Conservation (phyloP, 495 filamentous ascomycete genomes). For the Podospora australis region DNA sequence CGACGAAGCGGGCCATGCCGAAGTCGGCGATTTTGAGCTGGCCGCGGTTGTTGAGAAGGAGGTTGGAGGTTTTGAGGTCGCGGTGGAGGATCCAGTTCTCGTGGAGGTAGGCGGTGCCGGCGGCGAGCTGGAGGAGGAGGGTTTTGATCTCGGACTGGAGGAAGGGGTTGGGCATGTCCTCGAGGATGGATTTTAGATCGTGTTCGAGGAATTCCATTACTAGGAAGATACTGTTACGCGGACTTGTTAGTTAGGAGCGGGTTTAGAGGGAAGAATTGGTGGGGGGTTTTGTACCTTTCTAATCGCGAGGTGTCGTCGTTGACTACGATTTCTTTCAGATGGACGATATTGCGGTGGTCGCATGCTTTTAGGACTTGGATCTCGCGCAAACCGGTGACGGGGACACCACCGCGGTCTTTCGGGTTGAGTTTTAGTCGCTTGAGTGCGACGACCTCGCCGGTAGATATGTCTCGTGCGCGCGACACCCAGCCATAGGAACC, state of each 20-base stretch:
- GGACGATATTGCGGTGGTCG: constrained; percentile 69
- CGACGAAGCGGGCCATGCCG: constrained; percentile 89
- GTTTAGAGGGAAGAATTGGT: too few species aligned
- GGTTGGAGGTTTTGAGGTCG: constrained; percentile 93
- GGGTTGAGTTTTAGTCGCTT: constrained; percentile 93
- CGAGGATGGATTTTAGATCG: constrained; percentile 89
- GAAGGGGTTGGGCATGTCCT: constrained; percentile 92
- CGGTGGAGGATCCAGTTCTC: constrained; percentile 90
- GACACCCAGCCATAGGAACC: constrained; percentile 95
- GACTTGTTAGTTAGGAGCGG: too few species aligned
- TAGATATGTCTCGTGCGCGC: constrained; percentile 68
- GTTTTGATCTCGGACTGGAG: constrained; percentile 90
- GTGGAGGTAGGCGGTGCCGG: constrained; percentile 82
- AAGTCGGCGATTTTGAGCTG: constrained; percentile 96
- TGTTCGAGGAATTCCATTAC: constrained; percentile 99
- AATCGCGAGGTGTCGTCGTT: constrained; percentile 57
- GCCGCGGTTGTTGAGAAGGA: constrained; percentile 91
- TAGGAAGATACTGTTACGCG: constrained; percentile 73
- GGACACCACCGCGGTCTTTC: constrained; percentile 70
- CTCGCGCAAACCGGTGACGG: constrained; percentile 87
- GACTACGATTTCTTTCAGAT: constrained; percentile 79
- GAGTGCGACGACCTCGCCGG: constrained; percentile 82
- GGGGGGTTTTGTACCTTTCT: constrained; percentile 74
- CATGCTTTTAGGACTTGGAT: constrained; percentile 54
- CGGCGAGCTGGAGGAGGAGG: constrained; percentile 72